Evolutionary conservation across 2,329 filamentous ascomycete species (phyloP).

Genomic region (Pyrenophora seminiperda): DNA sequence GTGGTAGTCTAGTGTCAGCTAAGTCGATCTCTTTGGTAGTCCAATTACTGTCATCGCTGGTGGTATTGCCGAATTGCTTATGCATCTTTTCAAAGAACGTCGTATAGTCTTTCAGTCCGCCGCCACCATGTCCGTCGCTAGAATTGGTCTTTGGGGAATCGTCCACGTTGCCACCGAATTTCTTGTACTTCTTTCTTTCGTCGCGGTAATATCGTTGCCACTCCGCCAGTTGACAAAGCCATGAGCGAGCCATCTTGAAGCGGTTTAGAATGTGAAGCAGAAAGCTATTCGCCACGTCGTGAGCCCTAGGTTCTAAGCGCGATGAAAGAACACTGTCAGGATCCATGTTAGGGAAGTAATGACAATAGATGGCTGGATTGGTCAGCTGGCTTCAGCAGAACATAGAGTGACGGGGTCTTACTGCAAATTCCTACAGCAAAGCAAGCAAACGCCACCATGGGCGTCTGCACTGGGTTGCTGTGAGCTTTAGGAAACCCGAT

Average conservation of each 20-base stretch:
- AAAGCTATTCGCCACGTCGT: constrained; percentile 24
- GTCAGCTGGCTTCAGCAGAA: constrained; percentile 1
- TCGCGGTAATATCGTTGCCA: constrained; percentile 19
- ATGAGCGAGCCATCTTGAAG: constrained; percentile 23
- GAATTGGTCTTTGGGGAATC: constrained; percentile 26
- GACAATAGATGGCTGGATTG: constrained; percentile 63
- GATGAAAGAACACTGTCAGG: constrained; percentile 57
- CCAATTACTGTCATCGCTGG: constrained; percentile 12
- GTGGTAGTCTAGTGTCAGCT: constrained; percentile 18
- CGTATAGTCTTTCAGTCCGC: constrained; percentile 26
- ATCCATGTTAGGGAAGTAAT: constrained; percentile 73
- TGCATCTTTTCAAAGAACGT: constrained; percentile 25
- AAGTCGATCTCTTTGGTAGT: constrained; percentile 14
- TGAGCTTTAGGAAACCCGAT: constrained; percentile 51
- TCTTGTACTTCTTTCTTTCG: constrained; percentile 18
- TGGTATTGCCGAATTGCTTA: constrained; percentile 26
- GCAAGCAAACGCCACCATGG: constrained; percentile 68
- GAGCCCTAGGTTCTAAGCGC: constrained; percentile 19
- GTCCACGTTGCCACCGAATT: constrained; percentile 17
- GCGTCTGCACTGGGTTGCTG: constrained; percentile 68
- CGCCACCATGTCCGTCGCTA: constrained; percentile 23
- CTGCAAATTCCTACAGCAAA: constrained; percentile 69
- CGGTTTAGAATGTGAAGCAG: constrained; percentile 20
- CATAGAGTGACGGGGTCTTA: constrained; percentile 24
- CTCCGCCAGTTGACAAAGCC: constrained; percentile 14